Conservation (phyloP, 2,329 filamentous ascomycete genomes). For the Atkinsonella hypoxylon region DNA sequence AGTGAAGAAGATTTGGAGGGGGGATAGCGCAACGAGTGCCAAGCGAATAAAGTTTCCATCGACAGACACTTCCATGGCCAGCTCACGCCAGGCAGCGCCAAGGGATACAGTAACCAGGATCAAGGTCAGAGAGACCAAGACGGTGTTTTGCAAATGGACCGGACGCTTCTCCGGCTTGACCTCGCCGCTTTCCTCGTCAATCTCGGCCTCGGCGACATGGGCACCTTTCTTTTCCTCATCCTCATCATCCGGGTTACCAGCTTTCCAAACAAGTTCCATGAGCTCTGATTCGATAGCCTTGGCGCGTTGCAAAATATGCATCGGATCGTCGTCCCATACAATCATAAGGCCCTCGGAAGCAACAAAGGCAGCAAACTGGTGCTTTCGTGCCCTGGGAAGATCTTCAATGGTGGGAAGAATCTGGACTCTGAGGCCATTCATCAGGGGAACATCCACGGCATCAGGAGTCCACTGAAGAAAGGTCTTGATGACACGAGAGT, state of each 20-base stretch:
- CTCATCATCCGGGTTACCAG: constrained; percentile 41
- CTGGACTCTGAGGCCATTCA: constrained; percentile 66
- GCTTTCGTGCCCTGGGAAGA: constrained; percentile 57
- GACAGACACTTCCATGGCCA: constrained; percentile 56
- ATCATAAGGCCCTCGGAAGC: constrained; percentile 58
- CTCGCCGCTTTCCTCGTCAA: constrained; percentile 63
- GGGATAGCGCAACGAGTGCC: constrained; percentile 52
- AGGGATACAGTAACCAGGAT: constrained; percentile 52
- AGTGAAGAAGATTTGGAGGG: constrained; percentile 69
- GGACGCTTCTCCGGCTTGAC: constrained; percentile 51
- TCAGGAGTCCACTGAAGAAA: constrained; percentile 63
- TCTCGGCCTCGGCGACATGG: constrained; percentile 37
- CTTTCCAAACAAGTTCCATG: constrained; percentile 67
- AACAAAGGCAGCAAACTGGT: constrained; percentile 72
- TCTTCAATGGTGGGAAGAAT: constrained; percentile 62
- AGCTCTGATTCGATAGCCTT: constrained; percentile 63
- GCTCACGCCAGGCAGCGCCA: constrained; percentile 56
- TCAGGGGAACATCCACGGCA: constrained; percentile 61
- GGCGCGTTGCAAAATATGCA: constrained; percentile 57
- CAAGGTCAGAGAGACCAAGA: constrained; percentile 55
- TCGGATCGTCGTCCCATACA: constrained; percentile 73
- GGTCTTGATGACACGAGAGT: constrained; percentile 67
- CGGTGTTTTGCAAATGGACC: constrained; percentile 57
- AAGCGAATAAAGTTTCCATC: constrained; percentile 52
- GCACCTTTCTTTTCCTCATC: constrained; percentile 37